phyloP scores from a whole-genome alignment of 192 early-diverging fungal genomes.

The Linnemannia schmuckeri region DNA sequence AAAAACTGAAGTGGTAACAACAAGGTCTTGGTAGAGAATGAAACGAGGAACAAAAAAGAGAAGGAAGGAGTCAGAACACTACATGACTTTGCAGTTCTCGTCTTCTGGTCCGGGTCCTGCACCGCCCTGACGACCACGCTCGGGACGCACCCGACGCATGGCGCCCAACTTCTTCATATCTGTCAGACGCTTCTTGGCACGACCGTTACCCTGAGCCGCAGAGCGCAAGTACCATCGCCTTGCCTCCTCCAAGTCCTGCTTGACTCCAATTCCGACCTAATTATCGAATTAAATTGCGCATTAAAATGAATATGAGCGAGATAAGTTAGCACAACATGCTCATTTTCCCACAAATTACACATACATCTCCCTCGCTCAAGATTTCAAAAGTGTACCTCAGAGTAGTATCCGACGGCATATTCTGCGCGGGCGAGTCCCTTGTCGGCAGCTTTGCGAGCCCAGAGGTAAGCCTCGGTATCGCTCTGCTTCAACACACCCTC shows the following conservation, averaged over 20 bases:
- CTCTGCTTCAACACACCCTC: constrained; percentile 91
- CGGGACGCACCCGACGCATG: constrained; percentile 36
- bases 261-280: constrained; percentile 84
- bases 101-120: constrained; percentile 39
- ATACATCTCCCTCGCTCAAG: background rate
- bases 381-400: constrained; percentile 65
- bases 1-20: background rate
- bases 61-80: background rate
- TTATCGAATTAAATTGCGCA: background rate
- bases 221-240: constrained; percentile 86
- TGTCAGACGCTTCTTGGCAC: constrained; percentile 85
- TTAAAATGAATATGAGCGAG: background rate
- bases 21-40: background rate
- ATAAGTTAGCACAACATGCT: background rate
- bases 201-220: constrained; percentile 81
- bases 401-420: constrained; percentile 97
- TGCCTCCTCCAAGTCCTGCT: constrained; percentile 85
- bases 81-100: constrained; percentile 59
- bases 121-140: constrained; percentile 48
- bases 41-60: background rate
- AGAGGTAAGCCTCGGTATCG: constrained; percentile 96
- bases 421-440: constrained; percentile 96
- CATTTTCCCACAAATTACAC: background rate
- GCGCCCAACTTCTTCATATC: constrained; percentile 82
- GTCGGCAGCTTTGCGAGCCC: constrained; percentile 97